Base-by-base conservation (phyloP, 1,284 basidiomycete genomes). In the Uromyces viciae-fabae region DNA sequence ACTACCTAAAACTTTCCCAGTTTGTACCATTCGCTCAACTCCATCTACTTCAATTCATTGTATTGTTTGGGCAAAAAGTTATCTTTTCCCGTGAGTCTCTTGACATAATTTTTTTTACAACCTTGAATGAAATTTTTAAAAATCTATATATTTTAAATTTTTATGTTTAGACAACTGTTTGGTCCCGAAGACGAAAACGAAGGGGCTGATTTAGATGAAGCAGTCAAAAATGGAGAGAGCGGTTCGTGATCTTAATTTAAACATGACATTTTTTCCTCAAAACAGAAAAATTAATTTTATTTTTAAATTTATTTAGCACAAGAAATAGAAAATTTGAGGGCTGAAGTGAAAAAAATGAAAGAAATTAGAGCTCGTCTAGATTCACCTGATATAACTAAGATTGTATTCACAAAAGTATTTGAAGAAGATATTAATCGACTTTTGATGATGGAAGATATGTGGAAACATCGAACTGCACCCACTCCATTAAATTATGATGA, bases 11-110 rank as follows among this genome's bases (percentile, higher is more conserved):
- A 93, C 93, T 0, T 99, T 94, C 85, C 96, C 97, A 0, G 95
- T 99, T 1, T 99, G 97, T 87, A 99, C 97, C 0, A 99, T 99
- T 84, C 92, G 97, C 66, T 95, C 94, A 1, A 99, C 97, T 0
- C 97, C 97, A 0, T 95, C 93, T 77, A 94, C 96, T 82, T 95
- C 97, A 0, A 97, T 99, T 71, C 97, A 99, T 85, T 99, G 95
- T 85, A 98, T 99, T 80, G 96, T 98, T 0, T 99, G 97, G 97
- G 95, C 94, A 42, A 99, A 99, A 86, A 95, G 91, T 83, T 99
- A 98, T 88, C 91, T 99, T n/a, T 91, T 99, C 83, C 91, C 92
- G 94, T 94, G 83, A 85, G 92, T 87, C n/a, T 25, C 15, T 56
- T n/a, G n/a, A n/a, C n/a, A n/a, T n/a, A n/a, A n/a, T n/a, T n/a